Evolutionary conservation across 148 eudicot species (phyloP).

Genomic region (Vaccinium corymbosum): DNA sequence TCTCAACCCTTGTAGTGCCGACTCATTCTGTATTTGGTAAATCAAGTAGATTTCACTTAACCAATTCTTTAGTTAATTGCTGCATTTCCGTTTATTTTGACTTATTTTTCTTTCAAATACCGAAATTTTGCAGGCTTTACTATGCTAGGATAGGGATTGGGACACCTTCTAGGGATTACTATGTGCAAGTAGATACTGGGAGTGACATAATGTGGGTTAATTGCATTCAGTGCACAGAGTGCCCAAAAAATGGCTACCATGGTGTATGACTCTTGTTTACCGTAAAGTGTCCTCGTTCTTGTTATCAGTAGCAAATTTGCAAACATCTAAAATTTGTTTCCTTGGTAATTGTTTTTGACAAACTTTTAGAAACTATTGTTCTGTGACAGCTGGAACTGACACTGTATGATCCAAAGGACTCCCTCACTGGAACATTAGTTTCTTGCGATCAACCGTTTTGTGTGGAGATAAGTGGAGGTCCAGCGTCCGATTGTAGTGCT

Average conservation of each 20-base stretch:
- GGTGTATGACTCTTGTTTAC: conserved; percentile 49
- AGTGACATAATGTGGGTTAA: conserved; percentile 94
- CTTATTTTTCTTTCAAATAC: neutral
- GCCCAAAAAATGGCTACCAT: conserved; percentile 81
- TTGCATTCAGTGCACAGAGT: conserved; percentile 78
- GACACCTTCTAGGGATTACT: conserved; percentile 78
- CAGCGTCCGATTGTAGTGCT: conserved; percentile 48
- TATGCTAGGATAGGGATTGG: conserved; percentile 90
- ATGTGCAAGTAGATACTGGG: conserved; percentile 97
- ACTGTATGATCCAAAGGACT: conserved; percentile 63
- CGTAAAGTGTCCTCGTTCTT: conserved; percentile 9
- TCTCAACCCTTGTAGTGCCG: neutral
- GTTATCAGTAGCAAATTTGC: neutral
- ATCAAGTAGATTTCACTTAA: too few relatives aligned
- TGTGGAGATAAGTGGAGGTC: conserved; percentile 56
- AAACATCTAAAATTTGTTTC: neutral
- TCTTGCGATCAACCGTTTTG: conserved; percentile 64
- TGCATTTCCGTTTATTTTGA: neutral
- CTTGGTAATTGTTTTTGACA: conserved; percentile 8
- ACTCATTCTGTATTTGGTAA: neutral
- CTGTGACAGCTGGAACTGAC: conserved; percentile 75
- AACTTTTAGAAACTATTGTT: conserved; percentile 10
- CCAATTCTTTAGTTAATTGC: neutral
- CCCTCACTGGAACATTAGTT: conserved; percentile 51
- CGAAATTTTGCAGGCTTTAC: conserved; percentile 62